Percentiles rank a stretch among this genome's conserved stretches.
phyloP scores from a whole-genome alignment of 768 basidiomycete genomes.

The Russula olivacea region DNA sequence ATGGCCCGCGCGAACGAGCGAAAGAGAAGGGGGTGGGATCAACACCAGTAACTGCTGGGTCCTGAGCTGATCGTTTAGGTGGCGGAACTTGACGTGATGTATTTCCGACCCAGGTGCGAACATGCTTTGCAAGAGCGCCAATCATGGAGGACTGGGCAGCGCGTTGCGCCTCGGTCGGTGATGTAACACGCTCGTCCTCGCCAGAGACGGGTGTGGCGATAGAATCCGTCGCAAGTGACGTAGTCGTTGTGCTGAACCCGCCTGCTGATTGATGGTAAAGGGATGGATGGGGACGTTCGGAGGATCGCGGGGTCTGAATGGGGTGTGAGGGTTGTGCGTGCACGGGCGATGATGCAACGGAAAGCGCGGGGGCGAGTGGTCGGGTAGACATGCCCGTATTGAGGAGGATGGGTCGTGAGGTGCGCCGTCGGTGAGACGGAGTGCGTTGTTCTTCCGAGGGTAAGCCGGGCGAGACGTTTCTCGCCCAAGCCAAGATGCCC shows the following conservation, averaged over 20 bases:
- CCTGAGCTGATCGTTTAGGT: conserved; percentile 14
- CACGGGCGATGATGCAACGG: conserved; percentile 19
- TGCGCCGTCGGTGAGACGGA: conserved; percentile 13
- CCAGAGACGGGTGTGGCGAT: conserved; percentile 32
- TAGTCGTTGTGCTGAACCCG: conserved; percentile 22
- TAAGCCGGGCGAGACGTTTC: conserved; percentile 29
- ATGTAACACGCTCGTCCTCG: conserved; percentile 14
- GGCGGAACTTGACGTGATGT: conserved; percentile 11
- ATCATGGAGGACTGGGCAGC: conserved; percentile 17
- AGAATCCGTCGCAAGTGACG: conserved; percentile 27
- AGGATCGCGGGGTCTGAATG: conserved; percentile 23
- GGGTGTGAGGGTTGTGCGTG: conserved; percentile 23
- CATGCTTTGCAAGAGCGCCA: conserved; percentile 22
- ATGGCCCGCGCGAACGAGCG: conserved; percentile 14
- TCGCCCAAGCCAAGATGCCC: conserved; percentile 42
- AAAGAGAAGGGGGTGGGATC: conserved; percentile 14
- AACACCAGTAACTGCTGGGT: conserved; percentile 15
- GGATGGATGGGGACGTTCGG: conserved; percentile 14
- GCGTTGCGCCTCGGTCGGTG: not conserved
- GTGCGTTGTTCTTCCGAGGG: conserved; percentile 25
- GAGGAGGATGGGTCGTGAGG: conserved; percentile 11
- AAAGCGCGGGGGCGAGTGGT: conserved; percentile 24
- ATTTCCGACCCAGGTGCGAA: conserved; percentile 26
- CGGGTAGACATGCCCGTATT: conserved; percentile 19
- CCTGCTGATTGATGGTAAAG: conserved; percentile 19